Evolutionary conservation across 352 stramenopile genomes (phyloP), one percentile per base, ranked within the genome.

Genomic region (Globisporangium nunn): DNA sequence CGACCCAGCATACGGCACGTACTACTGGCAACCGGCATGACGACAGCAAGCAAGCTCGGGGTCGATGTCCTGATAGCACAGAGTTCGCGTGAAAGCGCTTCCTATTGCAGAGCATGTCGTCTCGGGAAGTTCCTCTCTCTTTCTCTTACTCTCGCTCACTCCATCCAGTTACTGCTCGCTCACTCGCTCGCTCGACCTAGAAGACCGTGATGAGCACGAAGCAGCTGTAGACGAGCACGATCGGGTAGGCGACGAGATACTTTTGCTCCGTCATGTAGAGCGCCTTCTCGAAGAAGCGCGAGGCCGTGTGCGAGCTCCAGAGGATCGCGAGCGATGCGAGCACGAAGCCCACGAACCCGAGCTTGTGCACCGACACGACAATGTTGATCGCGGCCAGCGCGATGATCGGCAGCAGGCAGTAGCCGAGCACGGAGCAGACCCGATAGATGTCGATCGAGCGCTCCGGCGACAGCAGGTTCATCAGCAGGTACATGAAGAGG

Each of bases 181-280:
- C 35, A 7, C 35, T 2, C 14, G 8, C 2, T 41, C 35, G 35
- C 8, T 14, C 8, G 10, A 7, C 8, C 37, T 85, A 99, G 74
- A 99, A 99, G 44, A 99, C 96, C 5, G 97, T 97, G 67, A 99
- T 98, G 30, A 99, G 92, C 44, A 98, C 96, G 81, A 99, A 99
- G 70, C 91, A 97, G 39, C 83, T 95, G 81, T 99, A 99, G 30
- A 99, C 75, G 28, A 99, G 72, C 28, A 93, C 89, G 57, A 97
- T 88, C 5, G 97, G 97, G 81, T 99, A 99, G 54, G 94, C 95
- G 68, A 99, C 91, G 56, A 99, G 84, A 71, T 96, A 99, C 61
- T 97, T 91, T 67, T 99, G 96, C 77, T 96, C 82, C 51, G 88
- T 85, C 85, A 99, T 96, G 52, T 95, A 86, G 31, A 97, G 69